A percentile compares a stretch with the other conserved stretches of the same genome.
These are phyloP conservation scores for Suillus cothurnatus DNA, from an alignment of 768 basidiomycete genomes.

Conservation along the genomic window DNA sequence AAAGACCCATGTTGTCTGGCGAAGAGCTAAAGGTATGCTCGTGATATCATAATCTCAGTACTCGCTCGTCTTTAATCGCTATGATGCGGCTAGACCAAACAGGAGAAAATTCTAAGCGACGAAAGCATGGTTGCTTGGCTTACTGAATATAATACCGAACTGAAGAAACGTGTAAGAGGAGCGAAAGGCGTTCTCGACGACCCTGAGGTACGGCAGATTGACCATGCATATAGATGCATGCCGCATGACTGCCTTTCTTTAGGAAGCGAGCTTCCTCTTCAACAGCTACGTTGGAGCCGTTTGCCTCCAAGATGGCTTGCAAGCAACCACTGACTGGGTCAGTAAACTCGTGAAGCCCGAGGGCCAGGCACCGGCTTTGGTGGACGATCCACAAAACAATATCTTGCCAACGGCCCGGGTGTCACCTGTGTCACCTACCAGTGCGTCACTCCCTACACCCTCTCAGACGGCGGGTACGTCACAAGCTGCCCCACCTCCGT, in stretches of 20 bases:
- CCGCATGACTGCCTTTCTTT: background rate
- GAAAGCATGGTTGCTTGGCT: constrained; percentile 51
- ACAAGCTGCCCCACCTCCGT: constrained; percentile 21
- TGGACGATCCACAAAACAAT: constrained; percentile 9
- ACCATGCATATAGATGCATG: background rate
- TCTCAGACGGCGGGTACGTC: constrained; percentile 11
- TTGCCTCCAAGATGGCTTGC: constrained; percentile 55
- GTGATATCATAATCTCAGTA: background rate
- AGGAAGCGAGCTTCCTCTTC: constrained; percentile 56
- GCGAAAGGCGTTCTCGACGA: constrained; percentile 36
- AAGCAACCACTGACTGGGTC: constrained; percentile 57
- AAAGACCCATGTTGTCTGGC: constrained; percentile 44
- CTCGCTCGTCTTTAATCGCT: background rate
- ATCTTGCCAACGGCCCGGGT: constrained; percentile 8
- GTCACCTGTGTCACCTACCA: constrained; percentile 12
- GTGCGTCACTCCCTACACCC: constrained; percentile 16
- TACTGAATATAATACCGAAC: constrained; percentile 49
- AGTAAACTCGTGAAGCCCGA: constrained; percentile 56
- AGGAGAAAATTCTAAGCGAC: constrained; percentile 35
- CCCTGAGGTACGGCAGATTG: constrained; percentile 21
- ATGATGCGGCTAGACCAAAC: background rate
- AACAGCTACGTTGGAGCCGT: constrained; percentile 66
- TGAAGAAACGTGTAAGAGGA: constrained; percentile 44
- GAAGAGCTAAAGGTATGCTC: constrained; percentile 46
- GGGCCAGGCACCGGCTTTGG: constrained; percentile 23